Percentiles rank a stretch among this genome's conserved stretches.
Conservation (phyloP, 768 basidiomycete genomes). For the Podaxis rugospora region DNA sequence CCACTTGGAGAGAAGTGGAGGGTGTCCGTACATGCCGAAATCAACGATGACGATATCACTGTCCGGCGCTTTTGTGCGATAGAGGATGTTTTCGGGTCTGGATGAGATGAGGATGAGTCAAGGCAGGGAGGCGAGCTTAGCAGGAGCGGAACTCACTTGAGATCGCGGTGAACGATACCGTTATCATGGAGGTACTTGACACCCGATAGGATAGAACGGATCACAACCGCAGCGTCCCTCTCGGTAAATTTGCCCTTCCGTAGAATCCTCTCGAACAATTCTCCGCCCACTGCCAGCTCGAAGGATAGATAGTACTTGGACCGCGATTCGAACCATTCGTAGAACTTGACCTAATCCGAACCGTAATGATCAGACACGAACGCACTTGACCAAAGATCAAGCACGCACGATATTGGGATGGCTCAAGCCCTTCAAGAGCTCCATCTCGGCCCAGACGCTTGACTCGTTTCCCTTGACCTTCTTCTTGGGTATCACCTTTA, state of each 20-base stretch:
- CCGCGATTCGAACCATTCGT: slow-evolving; percentile 93
- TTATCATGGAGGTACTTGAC: slow-evolving; percentile 88
- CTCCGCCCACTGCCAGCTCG: slow-evolving; percentile 91
- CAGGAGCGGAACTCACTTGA: slow-evolving; percentile 57
- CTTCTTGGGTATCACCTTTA: slow-evolving; percentile 94
- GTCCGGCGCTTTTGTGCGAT: slow-evolving; percentile 67
- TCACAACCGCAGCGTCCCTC: slow-evolving; percentile 76
- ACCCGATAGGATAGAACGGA: slow-evolving; percentile 79
- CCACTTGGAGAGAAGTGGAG: not conserved
- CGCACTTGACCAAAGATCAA: not conserved
- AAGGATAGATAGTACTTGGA: slow-evolving; percentile 95
- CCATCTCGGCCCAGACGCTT: slow-evolving; percentile 91
- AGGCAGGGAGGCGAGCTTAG: slow-evolving; percentile 2
- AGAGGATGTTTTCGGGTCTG: slow-evolving; percentile 95
- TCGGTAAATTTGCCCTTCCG: slow-evolving; percentile 91
- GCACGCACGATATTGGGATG: slow-evolving; percentile 84
- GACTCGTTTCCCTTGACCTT: slow-evolving; percentile 89
- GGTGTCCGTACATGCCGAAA: slow-evolving; percentile 80
- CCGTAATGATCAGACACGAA: not conserved
- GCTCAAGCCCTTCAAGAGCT: slow-evolving; percentile 82
- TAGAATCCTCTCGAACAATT: slow-evolving; percentile 87
- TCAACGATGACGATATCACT: slow-evolving; percentile 95
- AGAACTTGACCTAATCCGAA: slow-evolving; percentile 77
- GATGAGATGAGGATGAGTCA: not conserved
- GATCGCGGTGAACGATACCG: slow-evolving; percentile 93